A percentile compares a stretch with the other conserved stretches of the same genome.
Conservation (phyloP, 306 rosid genomes). For the Canavalia ensiformis region DNA sequence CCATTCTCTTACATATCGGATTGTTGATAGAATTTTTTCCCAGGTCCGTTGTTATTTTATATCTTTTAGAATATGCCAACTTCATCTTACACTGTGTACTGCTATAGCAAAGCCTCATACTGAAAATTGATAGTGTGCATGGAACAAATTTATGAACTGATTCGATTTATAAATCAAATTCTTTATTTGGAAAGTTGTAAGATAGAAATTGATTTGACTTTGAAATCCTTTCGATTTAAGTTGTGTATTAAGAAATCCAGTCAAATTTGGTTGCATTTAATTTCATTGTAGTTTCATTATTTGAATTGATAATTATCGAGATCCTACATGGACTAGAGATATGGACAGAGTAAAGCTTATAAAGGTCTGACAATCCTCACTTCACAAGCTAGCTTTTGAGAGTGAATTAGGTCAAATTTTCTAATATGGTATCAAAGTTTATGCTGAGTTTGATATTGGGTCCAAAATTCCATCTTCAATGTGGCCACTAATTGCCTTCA, state of each 20-base stretch:
- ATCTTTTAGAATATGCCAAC: slow-evolving; percentile 8
- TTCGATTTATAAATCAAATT: slow-evolving; percentile 29
- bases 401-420: too few relatives aligned
- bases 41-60: slow-evolving; percentile 76
- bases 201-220: slow-evolving; percentile 22
- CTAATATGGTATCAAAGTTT: too few relatives aligned
- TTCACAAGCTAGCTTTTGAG: too few relatives aligned
- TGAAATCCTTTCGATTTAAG: slow-evolving; percentile 7
- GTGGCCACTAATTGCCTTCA: too few relatives aligned
- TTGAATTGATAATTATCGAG: not conserved
- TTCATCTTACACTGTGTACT: slow-evolving; percentile 30
- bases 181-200: slow-evolving; percentile 21
- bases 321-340: too few relatives aligned
- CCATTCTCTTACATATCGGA: slow-evolving; percentile 98
- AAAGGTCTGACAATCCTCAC: too few relatives aligned
- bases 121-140: slow-evolving; percentile 36
- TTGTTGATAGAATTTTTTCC: slow-evolving; percentile 98
- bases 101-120: not conserved
- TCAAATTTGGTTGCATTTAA: slow-evolving; percentile 32
- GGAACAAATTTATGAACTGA: slow-evolving; percentile 26
- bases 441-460: too few relatives aligned
- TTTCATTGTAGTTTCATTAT: slow-evolving; percentile 28
- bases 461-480: too few relatives aligned
- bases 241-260: slow-evolving; percentile 19
- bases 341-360: too few relatives aligned